Evolutionary conservation across 108 stramenopile genomes (phyloP).

Genomic region (Fragilariopsis cylindrus): DNA sequence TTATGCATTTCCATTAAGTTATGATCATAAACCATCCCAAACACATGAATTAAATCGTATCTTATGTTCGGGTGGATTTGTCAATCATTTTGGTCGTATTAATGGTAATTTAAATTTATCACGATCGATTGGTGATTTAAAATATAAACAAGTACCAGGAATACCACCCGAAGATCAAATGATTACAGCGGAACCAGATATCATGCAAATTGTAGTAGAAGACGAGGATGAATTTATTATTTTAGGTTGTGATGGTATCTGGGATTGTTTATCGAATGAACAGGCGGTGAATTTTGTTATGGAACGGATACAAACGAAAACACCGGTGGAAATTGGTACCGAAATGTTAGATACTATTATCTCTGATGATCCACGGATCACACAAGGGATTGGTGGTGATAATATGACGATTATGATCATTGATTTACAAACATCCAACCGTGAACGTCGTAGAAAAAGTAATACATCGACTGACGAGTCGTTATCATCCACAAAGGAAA

Average conservation of each 20-base stretch:
- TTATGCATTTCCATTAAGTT: slow-evolving; percentile 61
- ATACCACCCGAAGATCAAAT: slow-evolving; percentile 79
- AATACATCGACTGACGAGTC: no score
- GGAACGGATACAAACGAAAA: slow-evolving; percentile 67
- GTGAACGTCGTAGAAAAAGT: not conserved
- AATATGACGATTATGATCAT: slow-evolving; percentile 94
- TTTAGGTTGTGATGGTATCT: slow-evolving; percentile 96
- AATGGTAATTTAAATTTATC: slow-evolving; percentile 96
- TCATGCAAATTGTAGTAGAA: slow-evolving; percentile 48
- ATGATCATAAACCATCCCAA: slow-evolving; percentile 89
- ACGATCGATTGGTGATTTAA: slow-evolving; percentile 95
- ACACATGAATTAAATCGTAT: slow-evolving; percentile 84
- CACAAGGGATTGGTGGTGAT: slow-evolving; percentile 93
- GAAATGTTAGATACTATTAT: slow-evolving; percentile 87
- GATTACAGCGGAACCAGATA: slow-evolving; percentile 92
- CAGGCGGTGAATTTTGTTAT: slow-evolving; percentile 89
- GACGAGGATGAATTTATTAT: slow-evolving; percentile 89
- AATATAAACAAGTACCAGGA: slow-evolving; percentile 91
- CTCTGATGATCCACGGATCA: slow-evolving; percentile 78
- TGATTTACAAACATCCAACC: slow-evolving; percentile 65
- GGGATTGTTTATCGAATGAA: slow-evolving; percentile 95
- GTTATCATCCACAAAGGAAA: no score
- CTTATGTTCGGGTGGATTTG: slow-evolving; percentile 85
- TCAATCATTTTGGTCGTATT: slow-evolving; percentile 94
- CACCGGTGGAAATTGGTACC: slow-evolving; percentile 66